These are phyloP conservation scores for Exserohilum rostratum DNA, from an alignment of 2,329 filamentous ascomycete species.

Conservation along the genomic window DNA sequence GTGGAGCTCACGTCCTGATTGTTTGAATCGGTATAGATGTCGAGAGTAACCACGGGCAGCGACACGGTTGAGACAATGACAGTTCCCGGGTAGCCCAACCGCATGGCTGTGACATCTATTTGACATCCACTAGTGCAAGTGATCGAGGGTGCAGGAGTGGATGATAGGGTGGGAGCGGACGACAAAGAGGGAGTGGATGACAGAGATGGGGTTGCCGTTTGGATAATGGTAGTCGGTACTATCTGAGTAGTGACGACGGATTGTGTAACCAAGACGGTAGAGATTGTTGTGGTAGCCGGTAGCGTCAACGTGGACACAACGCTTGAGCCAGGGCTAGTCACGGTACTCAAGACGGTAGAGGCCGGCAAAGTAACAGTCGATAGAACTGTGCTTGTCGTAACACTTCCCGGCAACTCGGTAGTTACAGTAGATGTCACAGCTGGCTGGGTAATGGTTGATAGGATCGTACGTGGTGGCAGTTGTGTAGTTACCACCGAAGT, in stretches of 20 bases:
- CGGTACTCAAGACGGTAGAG: slow-evolving; percentile 10
- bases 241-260: slow-evolving; percentile 25
- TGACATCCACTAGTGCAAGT: slow-evolving; percentile 38
- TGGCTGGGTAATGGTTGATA: slow-evolving; percentile 24
- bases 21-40: slow-evolving; percentile 25
- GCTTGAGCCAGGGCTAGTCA: slow-evolving; percentile 16
- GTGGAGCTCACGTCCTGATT: slow-evolving; percentile 22
- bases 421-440: slow-evolving; percentile 8
- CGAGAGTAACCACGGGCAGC: slow-evolving; percentile 28
- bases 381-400: slow-evolving; percentile 26
- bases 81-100: slow-evolving; percentile 34
- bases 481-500: slow-evolving; percentile 16
- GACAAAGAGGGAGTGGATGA: slow-evolving; percentile 16
- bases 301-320: slow-evolving; percentile 31
- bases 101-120: slow-evolving; percentile 41
- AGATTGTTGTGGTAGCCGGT: slow-evolving; percentile 31
- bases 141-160: slow-evolving; percentile 21
- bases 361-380: slow-evolving; percentile 26
- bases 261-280: slow-evolving; percentile 23
- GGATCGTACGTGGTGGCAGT: slow-evolving; percentile 5
- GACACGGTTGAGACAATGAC: slow-evolving; percentile 26
- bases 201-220: not conserved
- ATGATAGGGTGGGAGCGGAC: slow-evolving; percentile 21
- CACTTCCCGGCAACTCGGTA: slow-evolving; percentile 20
- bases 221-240: slow-evolving; percentile 27